Base-by-base conservation (phyloP, 2,329 filamentous ascomycete genomes). In the Elsinoe arachidis region DNA sequence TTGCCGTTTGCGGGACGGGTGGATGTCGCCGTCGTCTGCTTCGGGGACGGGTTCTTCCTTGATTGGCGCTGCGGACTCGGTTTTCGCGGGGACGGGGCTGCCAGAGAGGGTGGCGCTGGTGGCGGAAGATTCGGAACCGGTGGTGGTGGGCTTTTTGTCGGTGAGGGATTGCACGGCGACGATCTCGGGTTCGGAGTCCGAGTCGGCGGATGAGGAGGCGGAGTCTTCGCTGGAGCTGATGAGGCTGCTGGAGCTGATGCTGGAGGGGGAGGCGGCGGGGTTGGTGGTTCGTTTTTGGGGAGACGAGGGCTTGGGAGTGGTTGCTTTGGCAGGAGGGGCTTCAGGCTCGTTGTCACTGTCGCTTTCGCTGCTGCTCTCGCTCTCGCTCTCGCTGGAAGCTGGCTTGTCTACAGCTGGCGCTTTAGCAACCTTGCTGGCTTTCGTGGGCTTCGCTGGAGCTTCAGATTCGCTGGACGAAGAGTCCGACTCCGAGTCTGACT, bases 91-190 rank as follows among this genome's bases (percentile, higher is more conserved):
- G 11, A 57, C 60, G 6, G 61, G 44, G 15, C 60, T 51, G 53
- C 56, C 35, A 3, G 58, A 54, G 44, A 61, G 63, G 41, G 63
- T 66, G 33, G 65, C 60, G 39, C 72, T 61, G 12, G 72, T 73
- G 7, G 67, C 68, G 53, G 69, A 73, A 43, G 76, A 70, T 35
- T 77, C 75, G 58, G 80, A 79, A 9, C 82, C 81, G 55, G 74
- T 74, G 64, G 30, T 39, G 26, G 39, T 26, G 30, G n/a, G 21
- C 23, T 34, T 43, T 9, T 46, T 43, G 41, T 34, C 15, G 34
- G 51, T 15, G 46, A 33, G 38, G 43, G 30, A 43, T 55, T 57
- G 12, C 35, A 19, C 49, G 3, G 33, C 14, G 15, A 53, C 34
- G 15, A 35, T 26, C 19, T 53, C 34, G n/a, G 34, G 49, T 34